A percentile compares a stretch with the other conserved stretches of the same genome.
Evolutionary conservation across 495 filamentous ascomycete species (phyloP).

Genomic region (Zalerion maritima): DNA sequence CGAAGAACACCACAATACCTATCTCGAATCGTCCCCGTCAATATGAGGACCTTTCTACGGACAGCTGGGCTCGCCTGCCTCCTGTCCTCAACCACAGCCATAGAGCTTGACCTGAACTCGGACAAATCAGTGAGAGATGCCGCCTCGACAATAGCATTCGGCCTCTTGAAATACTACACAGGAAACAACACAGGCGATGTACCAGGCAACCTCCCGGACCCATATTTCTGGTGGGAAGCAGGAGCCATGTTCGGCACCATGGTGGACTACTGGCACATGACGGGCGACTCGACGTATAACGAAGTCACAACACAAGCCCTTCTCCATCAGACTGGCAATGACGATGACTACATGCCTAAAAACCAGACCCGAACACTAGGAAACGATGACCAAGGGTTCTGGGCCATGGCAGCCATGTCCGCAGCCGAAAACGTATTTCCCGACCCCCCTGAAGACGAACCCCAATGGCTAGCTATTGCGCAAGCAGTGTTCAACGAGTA

Average conservation of each 20-base stretch:
- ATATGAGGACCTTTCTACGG: slow-evolving; percentile 13
- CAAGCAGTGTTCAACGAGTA: slow-evolving; percentile 68
- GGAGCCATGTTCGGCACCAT: slow-evolving; percentile 64
- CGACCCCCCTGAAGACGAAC: slow-evolving; percentile 43
- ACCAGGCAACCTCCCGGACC: slow-evolving; percentile 57
- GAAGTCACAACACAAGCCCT: slow-evolving; percentile 51
- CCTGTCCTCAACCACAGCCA: slow-evolving; percentile 11
- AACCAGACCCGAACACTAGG: slow-evolving; percentile 68
- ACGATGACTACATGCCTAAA: slow-evolving; percentile 58
- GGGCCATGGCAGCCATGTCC: slow-evolving; percentile 69
- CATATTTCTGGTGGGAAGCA: slow-evolving; percentile 77
- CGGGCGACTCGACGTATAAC: slow-evolving; percentile 62
- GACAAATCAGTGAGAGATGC: slow-evolving; percentile 26
- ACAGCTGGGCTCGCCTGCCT: slow-evolving; percentile 8
- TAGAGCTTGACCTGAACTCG: slow-evolving; percentile 13
- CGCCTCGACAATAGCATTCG: slow-evolving; percentile 30
- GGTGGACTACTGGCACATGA: slow-evolving; percentile 75
- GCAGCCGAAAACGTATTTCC: slow-evolving; percentile 70
- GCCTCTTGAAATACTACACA: slow-evolving; percentile 45
- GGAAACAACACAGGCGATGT: slow-evolving; percentile 55
- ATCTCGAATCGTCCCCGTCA: too few relatives aligned
- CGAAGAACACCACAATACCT: too few relatives aligned
- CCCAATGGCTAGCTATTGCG: slow-evolving; percentile 64
- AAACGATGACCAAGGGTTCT: slow-evolving; percentile 82
- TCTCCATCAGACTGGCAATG: slow-evolving; percentile 52